A percentile compares a stretch with the other conserved stretches of the same genome.
These are phyloP conservation scores for Saccharomycopsis sp. DNA, from an alignment of 805 yeast genomes.

Conservation along the genomic window DNA sequence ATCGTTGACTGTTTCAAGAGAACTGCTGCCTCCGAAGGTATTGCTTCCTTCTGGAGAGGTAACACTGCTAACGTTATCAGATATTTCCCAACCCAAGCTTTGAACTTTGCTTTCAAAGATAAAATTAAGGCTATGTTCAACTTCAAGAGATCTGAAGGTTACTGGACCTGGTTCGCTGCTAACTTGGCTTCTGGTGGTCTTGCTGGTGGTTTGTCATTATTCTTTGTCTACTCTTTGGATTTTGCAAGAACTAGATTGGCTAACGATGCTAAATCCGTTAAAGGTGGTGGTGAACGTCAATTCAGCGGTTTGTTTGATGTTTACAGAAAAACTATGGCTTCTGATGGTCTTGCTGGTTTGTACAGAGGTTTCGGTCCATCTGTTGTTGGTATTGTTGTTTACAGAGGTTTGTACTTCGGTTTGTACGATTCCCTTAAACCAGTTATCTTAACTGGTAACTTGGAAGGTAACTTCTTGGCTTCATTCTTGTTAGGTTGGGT, in stretches of 20 bases:
- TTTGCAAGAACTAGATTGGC: conserved; percentile 99
- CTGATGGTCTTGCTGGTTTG: conserved; percentile 97
- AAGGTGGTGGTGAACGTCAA: conserved; percentile 75
- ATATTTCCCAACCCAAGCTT: conserved; percentile 99
- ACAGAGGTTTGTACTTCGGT: conserved; percentile 99
- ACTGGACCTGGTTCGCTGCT: conserved; percentile 94
- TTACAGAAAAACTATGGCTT: conserved; percentile 88
- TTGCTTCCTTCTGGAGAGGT: conserved; percentile 96
- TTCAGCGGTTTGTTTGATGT: conserved; percentile 96
- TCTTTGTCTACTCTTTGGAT: conserved; percentile 94
- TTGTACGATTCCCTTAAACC: conserved; percentile 95
- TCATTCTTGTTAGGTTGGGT: conserved; percentile 96
- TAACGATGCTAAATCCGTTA: conserved; percentile 89
- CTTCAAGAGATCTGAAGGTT: conserved; percentile 92
- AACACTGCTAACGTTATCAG: conserved; percentile 98
- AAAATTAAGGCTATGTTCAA: conserved; percentile 93
- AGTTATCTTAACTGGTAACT: conserved; percentile 85
- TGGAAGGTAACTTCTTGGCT: conserved; percentile 92
- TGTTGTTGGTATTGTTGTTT: conserved; percentile 93
- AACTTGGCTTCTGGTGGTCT: conserved; percentile 98
- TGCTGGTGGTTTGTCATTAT: conserved; percentile 93
- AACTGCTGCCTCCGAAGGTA: conserved; percentile 92
- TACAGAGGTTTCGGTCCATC: conserved; percentile 99
- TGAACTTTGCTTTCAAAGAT: conserved; percentile 97
- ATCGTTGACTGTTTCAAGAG: conserved; percentile 89